phyloP scores from a whole-genome alignment of 2,329 filamentous ascomycete species.

The Pyrenochaeta sp. region DNA sequence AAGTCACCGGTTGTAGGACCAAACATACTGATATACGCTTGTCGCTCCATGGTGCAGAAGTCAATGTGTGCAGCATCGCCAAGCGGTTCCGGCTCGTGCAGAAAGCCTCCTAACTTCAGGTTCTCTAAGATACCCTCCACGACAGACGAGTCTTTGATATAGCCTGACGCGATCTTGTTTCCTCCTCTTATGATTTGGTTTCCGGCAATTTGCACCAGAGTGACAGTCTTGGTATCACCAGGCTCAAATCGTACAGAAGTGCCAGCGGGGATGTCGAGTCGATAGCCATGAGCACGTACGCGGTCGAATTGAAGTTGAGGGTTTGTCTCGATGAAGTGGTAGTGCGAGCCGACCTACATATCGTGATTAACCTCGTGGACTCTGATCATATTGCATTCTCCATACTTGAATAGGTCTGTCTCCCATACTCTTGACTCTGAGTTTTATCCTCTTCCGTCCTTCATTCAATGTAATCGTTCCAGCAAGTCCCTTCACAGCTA shows the following conservation, averaged over 20 bases:
- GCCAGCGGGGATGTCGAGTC: slow-evolving; percentile 88
- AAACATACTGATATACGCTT: slow-evolving; percentile 87
- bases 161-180: slow-evolving; percentile 79
- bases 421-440: slow-evolving; percentile 84
- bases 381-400: not conserved
- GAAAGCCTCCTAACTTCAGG: slow-evolving; percentile 77
- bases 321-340: slow-evolving; percentile 96
- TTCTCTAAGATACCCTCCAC: slow-evolving; percentile 71
- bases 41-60: slow-evolving; percentile 75
- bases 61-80: slow-evolving; percentile 65
- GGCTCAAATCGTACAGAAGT: slow-evolving; percentile 95
- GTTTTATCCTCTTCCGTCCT: slow-evolving; percentile 73
- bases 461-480: slow-evolving; percentile 75
- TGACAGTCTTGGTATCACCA: slow-evolving; percentile 89
- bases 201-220: slow-evolving; percentile 87
- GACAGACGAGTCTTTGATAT: slow-evolving; percentile 69
- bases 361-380: slow-evolving; percentile 6
- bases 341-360: slow-evolving; percentile 80
- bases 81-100: slow-evolving; percentile 74
- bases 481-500: slow-evolving; percentile 72
- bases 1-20: slow-evolving; percentile 89
- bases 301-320: slow-evolving; percentile 90
- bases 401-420: slow-evolving; percentile 87
- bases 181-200: slow-evolving; percentile 82
- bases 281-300: slow-evolving; percentile 79